phyloP scores from a whole-genome alignment of 2,329 filamentous ascomycete genomes.

The Chaetomiaceae sp. region DNA sequence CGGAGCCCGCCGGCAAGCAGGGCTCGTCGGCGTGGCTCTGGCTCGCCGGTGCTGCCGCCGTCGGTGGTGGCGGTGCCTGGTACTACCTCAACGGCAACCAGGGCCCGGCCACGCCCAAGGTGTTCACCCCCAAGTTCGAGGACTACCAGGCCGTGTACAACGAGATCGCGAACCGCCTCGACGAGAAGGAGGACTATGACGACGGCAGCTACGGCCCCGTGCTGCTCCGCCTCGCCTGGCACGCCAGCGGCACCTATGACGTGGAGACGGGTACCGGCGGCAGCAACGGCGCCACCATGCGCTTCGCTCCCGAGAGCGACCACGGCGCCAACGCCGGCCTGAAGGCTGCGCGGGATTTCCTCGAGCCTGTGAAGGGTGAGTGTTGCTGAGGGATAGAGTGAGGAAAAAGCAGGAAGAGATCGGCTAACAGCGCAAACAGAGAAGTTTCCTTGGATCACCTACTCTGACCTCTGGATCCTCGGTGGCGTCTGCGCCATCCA shows the following conservation, averaged over 20 bases:
- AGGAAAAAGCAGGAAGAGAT: conserved; percentile 4
- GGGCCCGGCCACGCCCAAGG: conserved; percentile 46
- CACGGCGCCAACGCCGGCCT: conserved; percentile 95
- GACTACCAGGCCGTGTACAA: conserved; percentile 97
- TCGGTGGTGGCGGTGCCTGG: conserved; percentile 56
- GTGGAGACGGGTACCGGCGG: conserved; percentile 83
- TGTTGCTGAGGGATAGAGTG: background rate
- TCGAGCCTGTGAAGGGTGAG: conserved; percentile 82
- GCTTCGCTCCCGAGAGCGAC: conserved; percentile 81
- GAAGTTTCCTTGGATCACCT: conserved; percentile 91
- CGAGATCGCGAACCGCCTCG: conserved; percentile 70
- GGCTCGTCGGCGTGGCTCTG: conserved; percentile 49
- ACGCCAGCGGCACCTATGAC: conserved; percentile 89
- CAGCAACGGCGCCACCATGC: conserved; percentile 95
- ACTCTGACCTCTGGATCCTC: conserved; percentile 97
- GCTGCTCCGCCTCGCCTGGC: conserved; percentile 87
- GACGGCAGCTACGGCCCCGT: conserved; percentile 95
- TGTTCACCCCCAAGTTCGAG: conserved; percentile 70
- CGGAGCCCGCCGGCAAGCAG: conserved; percentile 53
- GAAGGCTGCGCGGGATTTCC: conserved; percentile 80
- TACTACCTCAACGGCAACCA: conserved; percentile 59
- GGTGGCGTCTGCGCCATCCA: conserved; percentile 81
- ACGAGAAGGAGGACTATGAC: conserved; percentile 92
- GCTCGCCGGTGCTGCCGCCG: conserved; percentile 54
- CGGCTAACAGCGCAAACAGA: conserved; percentile 36